Evolutionary conservation across 768 basidiomycete species (phyloP).

Genomic region (Cystobasidium onofrii): DNA sequence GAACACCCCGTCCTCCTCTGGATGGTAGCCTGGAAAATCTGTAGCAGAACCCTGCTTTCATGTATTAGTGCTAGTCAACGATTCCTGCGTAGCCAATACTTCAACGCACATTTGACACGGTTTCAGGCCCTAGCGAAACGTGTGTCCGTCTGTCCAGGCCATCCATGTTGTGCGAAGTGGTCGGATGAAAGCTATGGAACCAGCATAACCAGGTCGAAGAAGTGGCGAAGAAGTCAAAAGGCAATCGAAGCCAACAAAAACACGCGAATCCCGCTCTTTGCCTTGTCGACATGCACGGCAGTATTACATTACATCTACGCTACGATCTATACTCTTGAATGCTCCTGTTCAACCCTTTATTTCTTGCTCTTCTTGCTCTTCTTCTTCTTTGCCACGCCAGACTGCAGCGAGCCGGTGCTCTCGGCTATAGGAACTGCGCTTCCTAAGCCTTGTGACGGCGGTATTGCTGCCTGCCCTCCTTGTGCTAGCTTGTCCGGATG

Average conservation of each 20-base stretch:
- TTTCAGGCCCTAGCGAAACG: not conserved
- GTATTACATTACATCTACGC: no score
- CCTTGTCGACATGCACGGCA: no score
- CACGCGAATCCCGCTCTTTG: not conserved
- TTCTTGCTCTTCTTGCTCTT: slow-evolving; percentile 11
- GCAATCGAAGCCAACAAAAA: not conserved
- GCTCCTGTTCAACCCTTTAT: no score
- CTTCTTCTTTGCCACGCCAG: slow-evolving; percentile 2
- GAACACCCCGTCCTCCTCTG: not conserved
- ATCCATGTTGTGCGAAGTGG: not conserved
- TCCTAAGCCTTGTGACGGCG: no score
- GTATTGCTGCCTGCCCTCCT: no score
- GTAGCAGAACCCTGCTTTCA: not conserved
- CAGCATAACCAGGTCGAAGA: not conserved
- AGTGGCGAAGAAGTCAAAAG: not conserved
- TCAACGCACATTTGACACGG: not conserved
- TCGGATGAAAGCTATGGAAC: not conserved
- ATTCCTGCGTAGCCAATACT: no score
- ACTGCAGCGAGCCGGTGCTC: not conserved
- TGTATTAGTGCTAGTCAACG: no score
- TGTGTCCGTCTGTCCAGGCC: not conserved
- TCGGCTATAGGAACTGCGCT: not conserved
- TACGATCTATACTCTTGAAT: no score
- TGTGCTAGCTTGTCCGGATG: not conserved
- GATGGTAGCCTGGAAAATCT: slow-evolving; percentile 14